Evolutionary conservation across 495 filamentous ascomycete species (phyloP), one percentile per base, ranked within the genome.

Genomic region (Podospora australis): DNA sequence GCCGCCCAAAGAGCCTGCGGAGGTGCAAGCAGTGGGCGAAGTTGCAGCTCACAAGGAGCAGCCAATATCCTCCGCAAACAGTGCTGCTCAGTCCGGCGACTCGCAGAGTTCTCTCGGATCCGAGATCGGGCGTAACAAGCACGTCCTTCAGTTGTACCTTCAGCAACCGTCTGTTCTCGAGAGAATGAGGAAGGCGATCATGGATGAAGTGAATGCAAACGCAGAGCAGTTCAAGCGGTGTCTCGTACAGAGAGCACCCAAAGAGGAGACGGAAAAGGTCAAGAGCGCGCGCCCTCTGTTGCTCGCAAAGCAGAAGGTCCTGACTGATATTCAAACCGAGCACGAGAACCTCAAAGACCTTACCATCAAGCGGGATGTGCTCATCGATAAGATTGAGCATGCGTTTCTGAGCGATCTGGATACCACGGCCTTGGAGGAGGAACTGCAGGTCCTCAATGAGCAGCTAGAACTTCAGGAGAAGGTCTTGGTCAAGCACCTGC

Each of bases 351-450:
- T 63, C 35, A 52, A 62, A 23, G 54, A 65, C 2, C 39, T 72
- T 19, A 51, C 42, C 22, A 40, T 36, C 7, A 59, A 67, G 48
- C 61, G 57, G n/a, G 59, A 71, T 10, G 48, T 57, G 1, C 51
- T 73, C 2, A 53, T 70, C n/a, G 45, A 56, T 13, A 56, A 64
- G 17, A 62, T 74, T 22, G 55, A 45, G 2, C 54, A 67, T 20
- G 65, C 65, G 2, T 74, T 70, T 50, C 59, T 54, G 14, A 54
- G 69, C 5, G 62, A 62, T 10, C 23, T 63, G 4, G 67, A 74
- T 39, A 72, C 58, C 3, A 53, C 59, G 4, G 62, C 67, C 10
- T 64, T 71, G 6, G 70, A 74, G 44, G 47, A 40, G 3, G 58
- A 56, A 21, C 44, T 72, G 16, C 67, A 70, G 40, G 54, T 62